phyloP scores from a whole-genome alignment of 225 moss, liverwort and hornwort species.

The Marchantia polymorpha region DNA sequence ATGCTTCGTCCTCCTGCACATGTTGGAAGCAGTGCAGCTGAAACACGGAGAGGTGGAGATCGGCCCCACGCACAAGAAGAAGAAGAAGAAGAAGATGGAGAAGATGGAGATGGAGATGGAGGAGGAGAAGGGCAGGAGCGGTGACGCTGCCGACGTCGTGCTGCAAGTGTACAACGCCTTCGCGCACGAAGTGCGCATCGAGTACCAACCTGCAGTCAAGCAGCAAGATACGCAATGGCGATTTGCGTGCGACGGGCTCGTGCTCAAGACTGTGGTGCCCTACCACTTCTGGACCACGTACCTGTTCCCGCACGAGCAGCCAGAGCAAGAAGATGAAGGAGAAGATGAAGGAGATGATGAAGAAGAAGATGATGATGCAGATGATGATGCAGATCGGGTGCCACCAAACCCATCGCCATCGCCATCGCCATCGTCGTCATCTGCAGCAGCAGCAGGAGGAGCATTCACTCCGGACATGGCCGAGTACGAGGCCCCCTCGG shows the following conservation, averaged over 20 bases:
- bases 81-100: too few species aligned
- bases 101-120: not conserved
- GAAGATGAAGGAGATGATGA: too few species aligned
- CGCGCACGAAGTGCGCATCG: conserved; percentile 42
- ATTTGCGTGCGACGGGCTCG: conserved; percentile 35
- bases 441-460: not conserved
- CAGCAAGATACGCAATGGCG: conserved; percentile 38
- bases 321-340: too few species aligned
- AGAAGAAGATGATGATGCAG: too few species aligned
- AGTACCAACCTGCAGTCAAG: conserved; percentile 31
- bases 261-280: conserved; percentile 35
- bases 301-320: conserved; percentile 1
- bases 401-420: not conserved
- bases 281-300: conserved; percentile 40
- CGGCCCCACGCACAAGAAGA: conserved; percentile 19
- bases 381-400: not conserved
- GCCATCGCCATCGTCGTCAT: not conserved
- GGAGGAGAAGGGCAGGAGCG: too few species aligned
- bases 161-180: conserved; percentile 35
- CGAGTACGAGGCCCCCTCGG: not conserved
- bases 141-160: conserved; percentile 18
- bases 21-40: conserved; percentile 38
- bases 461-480: too few species aligned
- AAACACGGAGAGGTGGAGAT: conserved; percentile 41
- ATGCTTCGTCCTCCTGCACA: too few species aligned